phyloP scores from a whole-genome alignment of 345 rosid genomes.

The Syzygium aromaticum region DNA sequence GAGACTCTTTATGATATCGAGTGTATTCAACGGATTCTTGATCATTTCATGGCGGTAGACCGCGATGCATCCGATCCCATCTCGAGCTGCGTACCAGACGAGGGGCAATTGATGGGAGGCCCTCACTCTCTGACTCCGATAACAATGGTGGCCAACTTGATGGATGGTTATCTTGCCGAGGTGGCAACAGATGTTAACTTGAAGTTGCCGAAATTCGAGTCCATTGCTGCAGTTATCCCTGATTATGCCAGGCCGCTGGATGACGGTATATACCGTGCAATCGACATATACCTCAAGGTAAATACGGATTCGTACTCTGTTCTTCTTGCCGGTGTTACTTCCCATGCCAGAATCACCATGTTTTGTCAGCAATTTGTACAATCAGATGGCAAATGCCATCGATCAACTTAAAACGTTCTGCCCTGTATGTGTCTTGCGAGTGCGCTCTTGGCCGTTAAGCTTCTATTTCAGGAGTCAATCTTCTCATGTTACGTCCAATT shows the following conservation, averaged over 20 bases:
- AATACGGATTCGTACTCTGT: slow-evolving; percentile 7
- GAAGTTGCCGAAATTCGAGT: slow-evolving; percentile 56
- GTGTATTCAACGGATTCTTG: slow-evolving; percentile 81
- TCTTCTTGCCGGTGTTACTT: slow-evolving; percentile 15
- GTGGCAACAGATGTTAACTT: slow-evolving; percentile 89
- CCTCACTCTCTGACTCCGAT: slow-evolving; percentile 48
- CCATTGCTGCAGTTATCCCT: slow-evolving; percentile 60
- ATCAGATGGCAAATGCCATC: neutral
- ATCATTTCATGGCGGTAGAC: slow-evolving; percentile 52
- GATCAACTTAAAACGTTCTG: neutral
- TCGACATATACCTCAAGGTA: slow-evolving; percentile 88
- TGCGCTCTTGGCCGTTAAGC: neutral
- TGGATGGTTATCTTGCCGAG: slow-evolving; percentile 79
- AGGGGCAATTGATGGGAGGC: slow-evolving; percentile 40
- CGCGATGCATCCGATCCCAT: slow-evolving; percentile 20
- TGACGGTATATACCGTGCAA: slow-evolving; percentile 86
- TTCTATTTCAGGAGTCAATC: neutral
- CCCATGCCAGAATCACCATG: slow-evolving; percentile 11
- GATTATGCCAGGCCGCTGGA: slow-evolving; percentile 70
- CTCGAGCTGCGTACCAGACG: slow-evolving; percentile 31
- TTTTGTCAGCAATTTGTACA: neutral
- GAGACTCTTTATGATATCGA: slow-evolving; percentile 86
- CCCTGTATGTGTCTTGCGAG: neutral
- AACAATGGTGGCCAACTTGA: slow-evolving; percentile 61
- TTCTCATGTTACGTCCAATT: neutral